A percentile compares a stretch with the other conserved stretches of the same genome.
phyloP scores from a whole-genome alignment of 1,284 basidiomycete species.

The Moesziomyces parantarcticus region DNA sequence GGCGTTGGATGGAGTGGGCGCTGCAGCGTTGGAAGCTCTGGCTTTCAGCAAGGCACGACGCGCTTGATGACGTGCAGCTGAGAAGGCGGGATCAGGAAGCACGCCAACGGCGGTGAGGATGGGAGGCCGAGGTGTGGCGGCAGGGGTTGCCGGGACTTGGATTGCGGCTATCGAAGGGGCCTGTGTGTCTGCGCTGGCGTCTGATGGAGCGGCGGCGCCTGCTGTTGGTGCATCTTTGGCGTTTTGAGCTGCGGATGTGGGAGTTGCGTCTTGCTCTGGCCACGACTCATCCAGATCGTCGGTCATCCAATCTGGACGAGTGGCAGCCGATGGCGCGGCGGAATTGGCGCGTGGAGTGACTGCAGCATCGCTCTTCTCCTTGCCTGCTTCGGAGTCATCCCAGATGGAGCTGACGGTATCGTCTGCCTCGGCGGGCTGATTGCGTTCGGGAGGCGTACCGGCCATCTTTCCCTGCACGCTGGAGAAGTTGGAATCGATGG shows the following conservation, averaged over 20 bases:
- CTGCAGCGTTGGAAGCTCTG: slow-evolving; percentile 9
- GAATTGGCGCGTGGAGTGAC: background rate
- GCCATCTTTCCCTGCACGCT: slow-evolving; percentile 50
- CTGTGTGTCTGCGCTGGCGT: no score
- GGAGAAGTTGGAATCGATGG: slow-evolving; percentile 48
- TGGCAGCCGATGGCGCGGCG: background rate
- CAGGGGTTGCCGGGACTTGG: slow-evolving; percentile 12
- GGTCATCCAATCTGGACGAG: slow-evolving; percentile 46
- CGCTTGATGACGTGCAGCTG: slow-evolving; percentile 39
- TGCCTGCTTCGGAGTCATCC: slow-evolving; percentile 25
- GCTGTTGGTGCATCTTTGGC: background rate
- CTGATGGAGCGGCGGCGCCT: no score
- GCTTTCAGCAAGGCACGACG: slow-evolving; percentile 38
- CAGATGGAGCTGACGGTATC: slow-evolving; percentile 37
- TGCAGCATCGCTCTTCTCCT: background rate
- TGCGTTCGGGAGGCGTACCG: slow-evolving; percentile 28
- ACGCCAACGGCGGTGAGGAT: slow-evolving; percentile 1
- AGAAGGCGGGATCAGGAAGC: slow-evolving; percentile 39
- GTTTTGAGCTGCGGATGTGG: slow-evolving; percentile 2
- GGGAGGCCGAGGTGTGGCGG: slow-evolving; percentile 10
- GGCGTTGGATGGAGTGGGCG: slow-evolving; percentile 10
- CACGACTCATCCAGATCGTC: slow-evolving; percentile 52
- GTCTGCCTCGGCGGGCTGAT: slow-evolving; percentile 3
- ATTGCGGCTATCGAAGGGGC: no score
- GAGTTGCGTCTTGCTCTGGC: slow-evolving; percentile 22